Evolutionary conservation across 768 basidiomycete genomes (phyloP), one percentile per base, ranked within the genome.

Genomic region (Heimioporus sp.): DNA sequence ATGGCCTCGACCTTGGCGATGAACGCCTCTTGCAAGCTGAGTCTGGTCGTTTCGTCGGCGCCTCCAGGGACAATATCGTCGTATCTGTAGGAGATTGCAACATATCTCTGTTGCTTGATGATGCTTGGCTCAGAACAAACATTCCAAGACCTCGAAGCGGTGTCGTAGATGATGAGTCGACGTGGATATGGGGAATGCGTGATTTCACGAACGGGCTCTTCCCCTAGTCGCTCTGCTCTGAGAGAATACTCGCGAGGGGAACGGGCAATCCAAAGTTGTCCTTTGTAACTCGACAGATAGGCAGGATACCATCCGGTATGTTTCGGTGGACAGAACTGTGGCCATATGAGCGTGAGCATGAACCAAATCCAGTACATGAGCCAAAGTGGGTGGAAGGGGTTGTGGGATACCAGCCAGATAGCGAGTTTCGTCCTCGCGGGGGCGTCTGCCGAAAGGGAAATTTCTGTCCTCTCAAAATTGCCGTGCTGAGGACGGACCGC

Each of bases 211-310:
- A 53, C 34, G 13, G 34, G 45, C 31, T 60, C 53, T 17, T 2
- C 38, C 24, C 42, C 59, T 19, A 38, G 10, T 31, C 19, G 17
- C 21, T 24, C 47, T 9, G 1, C 28, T 15, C 64, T 66, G 15
- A 63, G 35, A 38, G 66, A 60, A 42, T 59, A 48, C 16, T 67
- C 66, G 40, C 38, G 49, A 38, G 61, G 51, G 10, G 61, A 60
- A 43, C 55, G 55, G 51, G 64, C 28, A 24, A 24, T 41, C 66
- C 64, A 68, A 16, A 68, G 57, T 1, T 66, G 64, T 2, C 64
- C 55, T 12, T 51, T 35, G 31, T 58, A 64, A 42, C 30, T 56
- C 17, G 61, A 52, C 39, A 58, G 38, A 35, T 65, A 65, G 21
- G 58, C 15, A 2, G 48, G 49, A 43, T 63, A 65, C 15, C 35